Evolutionary conservation across 768 basidiomycete genomes (phyloP).

Genomic region (Russula compacta): DNA sequence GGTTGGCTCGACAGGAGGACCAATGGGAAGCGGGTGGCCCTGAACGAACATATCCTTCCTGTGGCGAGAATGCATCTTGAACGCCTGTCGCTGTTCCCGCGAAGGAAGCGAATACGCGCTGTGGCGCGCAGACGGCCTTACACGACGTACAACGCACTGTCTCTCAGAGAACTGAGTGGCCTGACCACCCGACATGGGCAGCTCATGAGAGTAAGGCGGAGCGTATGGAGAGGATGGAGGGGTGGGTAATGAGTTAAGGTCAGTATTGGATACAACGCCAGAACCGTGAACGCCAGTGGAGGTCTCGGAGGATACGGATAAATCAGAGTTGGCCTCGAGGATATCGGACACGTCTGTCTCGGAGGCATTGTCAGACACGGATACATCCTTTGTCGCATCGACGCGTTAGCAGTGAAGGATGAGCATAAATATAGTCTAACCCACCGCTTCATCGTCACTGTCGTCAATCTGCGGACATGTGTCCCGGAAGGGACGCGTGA

Average conservation of each 20-base stretch:
- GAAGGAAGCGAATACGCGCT: constrained; percentile 1
- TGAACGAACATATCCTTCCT: constrained; percentile 4
- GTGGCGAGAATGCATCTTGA: neutral
- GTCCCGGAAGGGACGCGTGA: neutral
- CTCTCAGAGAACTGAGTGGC: neutral
- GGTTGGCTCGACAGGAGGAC: neutral
- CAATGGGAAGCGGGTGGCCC: neutral
- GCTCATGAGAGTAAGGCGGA: neutral
- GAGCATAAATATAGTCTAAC: neutral
- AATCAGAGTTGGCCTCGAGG: neutral
- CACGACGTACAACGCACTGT: neutral
- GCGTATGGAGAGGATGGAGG: neutral
- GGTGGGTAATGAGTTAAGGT: neutral
- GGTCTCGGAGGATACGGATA: neutral
- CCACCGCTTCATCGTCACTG: constrained; percentile 8
- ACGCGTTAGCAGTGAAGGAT: neutral
- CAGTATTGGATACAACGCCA: too few relatives aligned
- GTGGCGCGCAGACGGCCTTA: neutral
- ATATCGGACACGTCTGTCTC: neutral
- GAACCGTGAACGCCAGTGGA: neutral
- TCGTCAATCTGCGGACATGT: neutral
- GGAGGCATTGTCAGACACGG: neutral
- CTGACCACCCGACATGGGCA: neutral
- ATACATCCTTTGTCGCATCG: neutral
- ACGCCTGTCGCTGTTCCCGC: constrained; percentile 1